These are phyloP conservation scores for Diaporthe vaccinii DNA, from an alignment of 2,329 filamentous ascomycete species.

Conservation along the genomic window DNA sequence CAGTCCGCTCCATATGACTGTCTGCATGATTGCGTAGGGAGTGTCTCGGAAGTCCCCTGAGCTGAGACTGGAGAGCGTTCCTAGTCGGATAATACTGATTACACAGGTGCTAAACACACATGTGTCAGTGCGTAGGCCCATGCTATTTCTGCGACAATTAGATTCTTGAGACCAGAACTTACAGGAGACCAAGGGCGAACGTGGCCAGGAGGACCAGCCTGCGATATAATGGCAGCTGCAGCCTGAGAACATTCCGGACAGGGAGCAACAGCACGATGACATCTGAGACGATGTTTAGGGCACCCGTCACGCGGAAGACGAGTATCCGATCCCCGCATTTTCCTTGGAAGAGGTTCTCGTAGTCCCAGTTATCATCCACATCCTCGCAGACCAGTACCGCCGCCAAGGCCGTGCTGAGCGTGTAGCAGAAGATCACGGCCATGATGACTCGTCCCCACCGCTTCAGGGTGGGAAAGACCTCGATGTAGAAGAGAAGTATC, in stretches of 20 bases:
- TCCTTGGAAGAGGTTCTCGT: background rate
- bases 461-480: slow-evolving; percentile 13
- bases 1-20: slow-evolving; percentile 29
- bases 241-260: slow-evolving; percentile 12
- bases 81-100: slow-evolving; percentile 12
- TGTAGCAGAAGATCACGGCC: slow-evolving; percentile 10
- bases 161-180: background rate
- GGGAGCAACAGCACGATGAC: slow-evolving; percentile 23
- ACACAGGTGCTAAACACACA: background rate
- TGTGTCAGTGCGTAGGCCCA: no score
- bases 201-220: slow-evolving; percentile 25
- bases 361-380: slow-evolving; percentile 26
- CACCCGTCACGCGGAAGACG: slow-evolving; percentile 3
- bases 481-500: slow-evolving; percentile 23
- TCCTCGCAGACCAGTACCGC: slow-evolving; percentile 3
- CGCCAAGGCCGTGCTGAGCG: slow-evolving; percentile 1
- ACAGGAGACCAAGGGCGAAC: slow-evolving; percentile 24
- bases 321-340: slow-evolving; percentile 17
- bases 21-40: slow-evolving; percentile 29
- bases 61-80: background rate
- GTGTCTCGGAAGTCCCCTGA: slow-evolving; percentile 17
- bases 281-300: slow-evolving; percentile 27
- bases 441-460: background rate
- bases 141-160: background rate
- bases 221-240: slow-evolving; percentile 23